Base-by-base conservation (phyloP, 257 asterid species). In the Capsicum chinense region DNA sequence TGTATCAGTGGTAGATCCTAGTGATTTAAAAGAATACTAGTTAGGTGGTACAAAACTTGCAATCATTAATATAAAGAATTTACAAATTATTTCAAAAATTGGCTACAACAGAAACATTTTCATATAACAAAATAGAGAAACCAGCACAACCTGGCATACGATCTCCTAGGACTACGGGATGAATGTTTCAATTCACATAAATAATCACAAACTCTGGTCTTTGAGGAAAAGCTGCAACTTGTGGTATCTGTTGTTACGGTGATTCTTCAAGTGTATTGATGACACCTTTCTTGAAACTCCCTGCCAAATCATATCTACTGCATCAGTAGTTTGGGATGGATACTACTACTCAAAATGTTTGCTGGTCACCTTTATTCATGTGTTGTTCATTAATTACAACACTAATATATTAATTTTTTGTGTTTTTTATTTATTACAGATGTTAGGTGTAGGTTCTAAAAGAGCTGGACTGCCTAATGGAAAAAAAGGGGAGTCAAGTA, bases 281-380 rank as follows among this genome's bases (percentile, higher is more conserved):
- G 33, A 26, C 33, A 26, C 33, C 33, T 26, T 26, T 26, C 33
- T 26, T 26, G 33, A 26, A 26, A 26, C 33, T 26, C 33, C 33
- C 33, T 26, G 2, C 33, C 33, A 26, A 26, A 26, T 26, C 33
- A 26, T 26, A 26, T 26, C 33, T 26, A 26, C 33, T 26, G 2
- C 33, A 26, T 26, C 33, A 26, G 33, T 26, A 26, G 33, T 26
- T 26, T 26, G 33, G 33, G 33, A 26, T 26, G 33, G 33, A 84
- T 64, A 94, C 26, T 89, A 94, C 79, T 93, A 95, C 81, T 93
- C 97, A 73, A 86, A 93, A 74, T 91, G 93, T 69, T 69, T 59
- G 63, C 91, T 81, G 2, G 92, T 35, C 59, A 42, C 85, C 84
- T 92, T 94, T 83, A 94, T 83, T 26, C 33, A 26, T 26, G 33